Evolutionary conservation across 148 eudicot genomes (phyloP).

Genomic region (Amaranthus palmeri): DNA sequence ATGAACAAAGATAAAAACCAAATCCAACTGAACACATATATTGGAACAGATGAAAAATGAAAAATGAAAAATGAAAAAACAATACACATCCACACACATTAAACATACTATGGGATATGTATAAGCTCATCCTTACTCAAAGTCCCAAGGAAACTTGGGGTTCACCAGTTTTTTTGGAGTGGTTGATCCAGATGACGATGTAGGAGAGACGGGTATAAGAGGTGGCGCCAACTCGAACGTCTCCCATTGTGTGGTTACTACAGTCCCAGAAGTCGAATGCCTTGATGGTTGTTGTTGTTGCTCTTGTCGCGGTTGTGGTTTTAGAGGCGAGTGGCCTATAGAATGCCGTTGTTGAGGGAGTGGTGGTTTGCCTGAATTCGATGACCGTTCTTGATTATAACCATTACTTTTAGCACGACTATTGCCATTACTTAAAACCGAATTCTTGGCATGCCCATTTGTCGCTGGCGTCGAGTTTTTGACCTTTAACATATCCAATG

Average conservation of each 20-base stretch:
- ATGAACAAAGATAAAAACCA: slow-evolving; percentile 47
- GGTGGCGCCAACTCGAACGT: slow-evolving; percentile 64
- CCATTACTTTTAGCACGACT: slow-evolving; percentile 16
- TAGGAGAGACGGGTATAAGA: slow-evolving; percentile 31
- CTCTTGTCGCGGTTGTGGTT: slow-evolving; percentile 21
- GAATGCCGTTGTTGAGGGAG: slow-evolving; percentile 46
- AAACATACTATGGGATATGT: slow-evolving; percentile 28
- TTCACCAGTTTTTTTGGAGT: slow-evolving; percentile 23
- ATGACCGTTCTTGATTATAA: slow-evolving; percentile 21
- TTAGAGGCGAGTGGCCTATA: slow-evolving; percentile 35
- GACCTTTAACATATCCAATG: slow-evolving; percentile 64
- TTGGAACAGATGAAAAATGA: neutral
- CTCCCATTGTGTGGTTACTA: slow-evolving; percentile 96
- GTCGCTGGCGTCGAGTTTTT: slow-evolving; percentile 41
- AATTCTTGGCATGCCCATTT: slow-evolving; percentile 28
- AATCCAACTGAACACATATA: slow-evolving; percentile 42
- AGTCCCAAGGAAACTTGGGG: slow-evolving; percentile 80
- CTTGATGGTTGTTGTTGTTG: slow-evolving; percentile 31
- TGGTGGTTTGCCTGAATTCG: slow-evolving; percentile 40
- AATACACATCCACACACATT: slow-evolving; percentile 46
- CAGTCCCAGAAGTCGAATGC: slow-evolving; percentile 49
- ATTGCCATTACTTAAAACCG: slow-evolving; percentile 22
- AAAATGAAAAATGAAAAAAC: slow-evolving; percentile 19
- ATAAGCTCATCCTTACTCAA: slow-evolving; percentile 37
- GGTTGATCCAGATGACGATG: slow-evolving; percentile 26